Evolutionary conservation across 2,329 filamentous ascomycete genomes (phyloP), one percentile per base, ranked within the genome.

Genomic region (Colletotrichum orbiculare): DNA sequence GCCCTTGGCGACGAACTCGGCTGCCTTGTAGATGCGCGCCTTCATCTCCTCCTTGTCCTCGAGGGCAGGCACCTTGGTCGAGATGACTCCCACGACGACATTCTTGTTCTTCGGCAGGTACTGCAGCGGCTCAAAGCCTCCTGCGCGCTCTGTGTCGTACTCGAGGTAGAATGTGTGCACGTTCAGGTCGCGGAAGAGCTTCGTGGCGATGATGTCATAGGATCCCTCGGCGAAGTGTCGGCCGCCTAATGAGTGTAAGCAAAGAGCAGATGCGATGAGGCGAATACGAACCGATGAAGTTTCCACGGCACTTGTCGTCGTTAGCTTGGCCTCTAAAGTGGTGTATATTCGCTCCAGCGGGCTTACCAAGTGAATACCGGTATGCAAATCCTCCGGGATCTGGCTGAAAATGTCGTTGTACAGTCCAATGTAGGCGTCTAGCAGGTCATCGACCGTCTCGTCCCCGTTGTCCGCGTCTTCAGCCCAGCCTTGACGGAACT

Each of bases 381-480:
- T 84, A 76, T 93, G 91, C 82, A 94, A 86, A 73, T 94, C 91
- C 2, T 81, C 75, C 0, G 91, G 90, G 0, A 87, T 79, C 71
- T 86, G 85, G 71, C 82, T 79, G 72, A 92, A 83, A 71, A 84
- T 87, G 75, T 91, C 88, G 75, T 94, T 94, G 82, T 94, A 94
- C 69, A 92, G 86, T 67, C 85, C 82, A 75, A 94, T 91, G 78
- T 94, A 94, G 35, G 89, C 86, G 70, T 92, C 89, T 25, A 94
- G 85, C 48, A 93, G 87, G 69, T 89, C 87, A 52, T 77, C 90
- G 7, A 90, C 86, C 1, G 86, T 86, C 75, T 88, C 87, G 57
- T 85, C 25, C 25, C 25, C 85, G 74, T 94, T 93, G 71, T 88
- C 83, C 52, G 83, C 77, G 73, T 93, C 91, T 12, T 85, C 84